These are phyloP conservation scores for Dictyostelium firmibasis DNA, from an alignment of 78 protist genomes.

Conservation along the genomic window DNA sequence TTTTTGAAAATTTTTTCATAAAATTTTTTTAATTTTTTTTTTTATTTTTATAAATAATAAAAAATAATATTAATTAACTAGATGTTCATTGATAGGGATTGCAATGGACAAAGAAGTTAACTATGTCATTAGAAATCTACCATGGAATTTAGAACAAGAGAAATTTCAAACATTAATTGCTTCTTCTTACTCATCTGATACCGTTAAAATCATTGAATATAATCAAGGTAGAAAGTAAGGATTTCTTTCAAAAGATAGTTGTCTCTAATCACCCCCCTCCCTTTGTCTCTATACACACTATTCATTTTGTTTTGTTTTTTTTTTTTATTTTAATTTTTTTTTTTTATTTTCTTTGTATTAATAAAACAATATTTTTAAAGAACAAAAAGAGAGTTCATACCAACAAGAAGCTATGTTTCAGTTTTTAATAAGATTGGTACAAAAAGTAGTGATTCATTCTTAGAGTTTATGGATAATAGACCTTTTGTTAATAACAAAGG, in stretches of 20 bases:
- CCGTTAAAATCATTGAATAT: constrained; percentile 34
- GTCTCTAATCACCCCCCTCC: no score
- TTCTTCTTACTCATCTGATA: constrained; percentile 11
- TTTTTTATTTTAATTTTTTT: not conserved
- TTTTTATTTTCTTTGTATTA: not conserved
- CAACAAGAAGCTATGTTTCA: constrained; percentile 67
- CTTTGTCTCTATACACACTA: not conserved
- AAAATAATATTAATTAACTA: no score
- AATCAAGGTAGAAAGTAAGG: constrained; percentile 45
- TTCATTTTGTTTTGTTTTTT: not conserved
- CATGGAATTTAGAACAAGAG: constrained; percentile 45
- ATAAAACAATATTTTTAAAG: not conserved
- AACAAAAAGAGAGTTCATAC: not conserved
- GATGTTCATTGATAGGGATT: not conserved
- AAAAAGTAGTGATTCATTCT: constrained; percentile 31
- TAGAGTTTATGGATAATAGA: constrained; percentile 49
- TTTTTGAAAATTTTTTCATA: not conserved
- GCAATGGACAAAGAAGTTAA: not conserved
- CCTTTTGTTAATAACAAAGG: constrained; percentile 64
- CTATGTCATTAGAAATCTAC: constrained; percentile 67
- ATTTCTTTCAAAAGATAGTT: not conserved
- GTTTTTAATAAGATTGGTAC: not conserved
- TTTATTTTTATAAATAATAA: not conserved
- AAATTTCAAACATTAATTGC: not conserved
- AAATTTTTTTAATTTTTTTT: not conserved